Conservation (phyloP, 2,329 filamentous ascomycete genomes). For the Trichoderma sp. region DNA sequence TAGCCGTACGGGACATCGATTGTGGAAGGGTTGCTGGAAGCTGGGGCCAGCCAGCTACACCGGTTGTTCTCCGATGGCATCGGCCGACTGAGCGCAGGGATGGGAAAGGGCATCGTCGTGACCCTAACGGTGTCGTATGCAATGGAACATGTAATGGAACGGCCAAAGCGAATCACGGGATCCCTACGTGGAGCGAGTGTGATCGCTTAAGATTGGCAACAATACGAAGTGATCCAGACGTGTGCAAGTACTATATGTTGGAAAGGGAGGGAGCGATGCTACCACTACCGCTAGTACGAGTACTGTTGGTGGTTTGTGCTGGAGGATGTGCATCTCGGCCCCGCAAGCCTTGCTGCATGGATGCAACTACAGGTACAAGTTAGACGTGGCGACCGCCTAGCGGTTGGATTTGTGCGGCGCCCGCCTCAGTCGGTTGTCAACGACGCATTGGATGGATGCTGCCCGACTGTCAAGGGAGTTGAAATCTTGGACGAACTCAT, state of each 20-base stretch:
- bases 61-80: slow-evolving; percentile 2
- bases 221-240: neutral
- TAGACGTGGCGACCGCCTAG: slow-evolving; percentile 19
- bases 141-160: neutral
- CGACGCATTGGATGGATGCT: neutral
- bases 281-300: neutral
- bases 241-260: neutral
- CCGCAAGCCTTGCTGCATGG: slow-evolving; percentile 16
- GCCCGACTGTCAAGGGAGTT: slow-evolving; percentile 3
- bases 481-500: neutral
- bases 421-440: neutral
- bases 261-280: neutral
- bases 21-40: neutral
- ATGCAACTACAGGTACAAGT: neutral
- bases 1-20: neutral
- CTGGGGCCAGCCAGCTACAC: neutral
- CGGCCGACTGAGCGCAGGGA: slow-evolving; percentile 6
- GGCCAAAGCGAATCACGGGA: neutral
- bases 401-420: slow-evolving; percentile 8
- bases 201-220: neutral
- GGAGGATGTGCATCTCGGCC: neutral
- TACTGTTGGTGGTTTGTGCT: neutral
- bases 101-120: neutral
- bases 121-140: neutral
- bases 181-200: neutral